Conservation (phyloP, 768 basidiomycete genomes). For the Kwoniella heveanensis region DNA sequence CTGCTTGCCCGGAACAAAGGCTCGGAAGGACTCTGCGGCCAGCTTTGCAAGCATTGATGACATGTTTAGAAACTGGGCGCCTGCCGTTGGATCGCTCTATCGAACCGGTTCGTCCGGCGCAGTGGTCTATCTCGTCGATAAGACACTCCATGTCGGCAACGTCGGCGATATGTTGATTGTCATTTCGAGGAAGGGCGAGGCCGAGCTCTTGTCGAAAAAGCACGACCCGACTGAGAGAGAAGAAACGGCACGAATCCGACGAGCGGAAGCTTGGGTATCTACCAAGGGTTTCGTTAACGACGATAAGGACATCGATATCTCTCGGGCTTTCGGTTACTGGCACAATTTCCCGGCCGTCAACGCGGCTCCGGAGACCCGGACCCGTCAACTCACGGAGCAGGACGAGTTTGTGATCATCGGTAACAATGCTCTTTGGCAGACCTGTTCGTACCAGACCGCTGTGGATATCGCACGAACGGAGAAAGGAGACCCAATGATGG, state of each 20-base stretch:
- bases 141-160: slow-evolving; percentile 85
- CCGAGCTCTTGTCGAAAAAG: slow-evolving; percentile 70
- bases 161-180: slow-evolving; percentile 86
- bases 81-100: slow-evolving; percentile 57
- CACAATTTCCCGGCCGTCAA: slow-evolving; percentile 87
- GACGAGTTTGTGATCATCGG: slow-evolving; percentile 98
- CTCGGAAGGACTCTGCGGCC: slow-evolving; percentile 73
- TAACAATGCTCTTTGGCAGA: slow-evolving; percentile 91
- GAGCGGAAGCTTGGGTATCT: slow-evolving; percentile 92
- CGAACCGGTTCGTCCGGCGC: slow-evolving; percentile 79
- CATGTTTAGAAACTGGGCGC: slow-evolving; percentile 36
- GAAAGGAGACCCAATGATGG: slow-evolving; percentile 74
- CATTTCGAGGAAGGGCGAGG: slow-evolving; percentile 71
- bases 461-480: slow-evolving; percentile 89
- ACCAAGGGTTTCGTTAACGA: slow-evolving; percentile 88
- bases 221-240: slow-evolving; percentile 87
- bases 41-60: slow-evolving; percentile 58
- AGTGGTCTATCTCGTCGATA: slow-evolving; percentile 78
- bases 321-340: slow-evolving; percentile 92
- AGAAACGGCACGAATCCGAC: slow-evolving; percentile 83
- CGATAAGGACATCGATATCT: slow-evolving; percentile 82
- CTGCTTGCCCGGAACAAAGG: slow-evolving; percentile 57
- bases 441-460: slow-evolving; percentile 89
- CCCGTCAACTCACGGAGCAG: slow-evolving; percentile 70
- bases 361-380: slow-evolving; percentile 75